A percentile compares a stretch with the other conserved stretches of the same genome.
Conservation (phyloP, 2,329 filamentous ascomycete species). For the Dendrostoma leiphaemia region DNA sequence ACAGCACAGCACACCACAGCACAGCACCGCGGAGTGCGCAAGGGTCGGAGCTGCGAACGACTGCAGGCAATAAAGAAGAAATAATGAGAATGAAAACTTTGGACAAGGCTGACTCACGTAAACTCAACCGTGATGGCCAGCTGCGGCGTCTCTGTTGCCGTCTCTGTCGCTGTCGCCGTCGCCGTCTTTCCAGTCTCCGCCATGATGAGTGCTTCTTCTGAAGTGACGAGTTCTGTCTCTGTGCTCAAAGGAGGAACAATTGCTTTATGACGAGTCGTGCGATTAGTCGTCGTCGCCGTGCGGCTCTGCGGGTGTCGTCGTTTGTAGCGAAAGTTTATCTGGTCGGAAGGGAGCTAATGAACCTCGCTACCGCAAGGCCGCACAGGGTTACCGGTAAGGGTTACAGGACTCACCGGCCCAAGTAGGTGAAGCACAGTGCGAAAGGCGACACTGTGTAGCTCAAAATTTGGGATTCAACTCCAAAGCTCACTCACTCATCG, state of each 20-base stretch:
- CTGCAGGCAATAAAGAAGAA: neutral
- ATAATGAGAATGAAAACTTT: no score
- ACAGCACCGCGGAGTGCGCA: slow-evolving; percentile 18
- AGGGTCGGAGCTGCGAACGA: slow-evolving; percentile 7
- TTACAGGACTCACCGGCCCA: no score
- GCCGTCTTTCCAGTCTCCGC: neutral
- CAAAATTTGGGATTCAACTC: slow-evolving; percentile 13
- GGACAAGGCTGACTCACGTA: slow-evolving; percentile 42
- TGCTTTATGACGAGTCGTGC: no score
- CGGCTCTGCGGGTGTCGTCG: slow-evolving; percentile 15
- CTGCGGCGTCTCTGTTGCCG: slow-evolving; percentile 22
- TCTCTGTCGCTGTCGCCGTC: neutral
- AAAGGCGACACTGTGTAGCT: slow-evolving; percentile 6
- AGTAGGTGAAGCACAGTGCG: slow-evolving; percentile 18
- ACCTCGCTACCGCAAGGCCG: neutral
- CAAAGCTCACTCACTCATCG: slow-evolving; percentile 8
- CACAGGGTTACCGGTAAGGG: no score
- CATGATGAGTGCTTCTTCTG: neutral
- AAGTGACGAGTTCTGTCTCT: neutral
- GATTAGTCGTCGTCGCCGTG: no score
- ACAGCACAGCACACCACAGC: neutral
- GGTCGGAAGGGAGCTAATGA: neutral
- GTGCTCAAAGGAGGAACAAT: neutral
- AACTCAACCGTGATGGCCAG: slow-evolving; percentile 59
- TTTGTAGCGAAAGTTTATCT: slow-evolving; percentile 13